Percentiles rank a stretch among this genome's conserved stretches.
These are phyloP conservation scores for Lathyrus oleraceus DNA, from an alignment of 306 rosid genomes.

Conservation along the genomic window DNA sequence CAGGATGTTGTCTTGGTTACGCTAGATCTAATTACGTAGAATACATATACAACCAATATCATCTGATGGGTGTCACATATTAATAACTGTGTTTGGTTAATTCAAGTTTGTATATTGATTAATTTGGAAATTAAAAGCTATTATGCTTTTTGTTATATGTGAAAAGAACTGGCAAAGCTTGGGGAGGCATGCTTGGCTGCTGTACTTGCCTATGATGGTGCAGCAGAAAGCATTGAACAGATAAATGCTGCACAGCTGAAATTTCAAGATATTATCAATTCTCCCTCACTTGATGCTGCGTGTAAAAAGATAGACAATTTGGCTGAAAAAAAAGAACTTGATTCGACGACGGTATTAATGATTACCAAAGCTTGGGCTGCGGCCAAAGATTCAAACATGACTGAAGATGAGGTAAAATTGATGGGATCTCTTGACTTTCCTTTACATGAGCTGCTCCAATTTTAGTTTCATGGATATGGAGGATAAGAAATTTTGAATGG, in stretches of 20 bases:
- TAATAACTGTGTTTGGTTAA: slow-evolving; percentile 16
- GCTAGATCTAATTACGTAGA: not conserved
- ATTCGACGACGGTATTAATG: slow-evolving; percentile 89
- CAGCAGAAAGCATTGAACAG: slow-evolving; percentile 78
- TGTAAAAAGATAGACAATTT: slow-evolving; percentile 90
- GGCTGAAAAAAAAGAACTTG: slow-evolving; percentile 87
- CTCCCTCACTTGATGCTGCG: slow-evolving; percentile 86
- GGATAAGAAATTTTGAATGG: slow-evolving; percentile 16
- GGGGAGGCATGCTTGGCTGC: slow-evolving; percentile 83
- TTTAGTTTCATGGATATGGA: not conserved
- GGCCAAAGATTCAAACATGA: slow-evolving; percentile 85
- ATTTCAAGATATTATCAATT: slow-evolving; percentile 83
- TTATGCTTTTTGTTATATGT: slow-evolving; percentile 21
- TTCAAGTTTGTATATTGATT: slow-evolving; percentile 5
- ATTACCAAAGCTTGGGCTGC: slow-evolving; percentile 97
- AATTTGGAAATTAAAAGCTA: not conserved
- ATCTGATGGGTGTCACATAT: slow-evolving; percentile 2
- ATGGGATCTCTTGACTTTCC: slow-evolving; percentile 18
- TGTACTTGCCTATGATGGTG: slow-evolving; percentile 79
- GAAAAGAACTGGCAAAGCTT: slow-evolving; percentile 64
- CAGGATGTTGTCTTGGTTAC: slow-evolving; percentile 8
- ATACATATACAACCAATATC: slow-evolving; percentile 1
- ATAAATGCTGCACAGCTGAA: slow-evolving; percentile 83
- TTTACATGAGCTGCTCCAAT: slow-evolving; percentile 15
- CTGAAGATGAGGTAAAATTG: slow-evolving; percentile 75